Evolutionary conservation across 805 yeast genomes (phyloP), one percentile per base, ranked within the genome.

Genomic region (Candida loeiensis): DNA sequence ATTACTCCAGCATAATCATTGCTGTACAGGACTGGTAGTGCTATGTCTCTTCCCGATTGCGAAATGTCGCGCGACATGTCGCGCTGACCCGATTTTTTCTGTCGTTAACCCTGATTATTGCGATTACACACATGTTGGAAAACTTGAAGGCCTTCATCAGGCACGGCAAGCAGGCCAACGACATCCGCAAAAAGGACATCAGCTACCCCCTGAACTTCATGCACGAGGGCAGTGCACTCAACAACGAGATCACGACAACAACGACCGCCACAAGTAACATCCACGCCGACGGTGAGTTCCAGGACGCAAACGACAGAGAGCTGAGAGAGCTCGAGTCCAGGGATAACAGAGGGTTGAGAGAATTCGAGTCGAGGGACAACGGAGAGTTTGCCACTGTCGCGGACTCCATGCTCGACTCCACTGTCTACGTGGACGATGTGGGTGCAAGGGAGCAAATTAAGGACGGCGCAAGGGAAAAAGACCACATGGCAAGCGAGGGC

Each of bases 111-210:
- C 32, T 28, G 30, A 24, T 34, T n/a, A 16, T 19, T 20, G 25
- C 18, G 11, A 29, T 28, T 5, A 29, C 40, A 17, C 12, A 21
- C 26, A 57, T 57, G 62, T 55, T 58, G 41, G 50, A 74, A 58
- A 78, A 79, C 51, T 63, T 78, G 46, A 74, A 74, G 50, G 79
- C 80, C 49, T 76, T 78, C 53, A 78, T 78, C 36, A 73, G 84
- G 47, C 84, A 79, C 48, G 84, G 84, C 17, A 77, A 76, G 47
- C 79, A 77, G 52, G 83, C 82, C 46, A 65, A 65, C 49, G 66
- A 67, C 21, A 21, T 46, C 35, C 53, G 46, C 29, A 43, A 44
- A 36, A 47, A 45, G 29, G 36, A 37, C 14, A 37, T 37, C 35
- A 31, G 36, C 35, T 16, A 37, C 25, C 40, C 40, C 26, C 35